A percentile compares a stretch with the other conserved stretches of the same genome.
These are phyloP conservation scores for Silybum marianum DNA, from an alignment of 129 eudicot genomes.

Conservation along the genomic window DNA sequence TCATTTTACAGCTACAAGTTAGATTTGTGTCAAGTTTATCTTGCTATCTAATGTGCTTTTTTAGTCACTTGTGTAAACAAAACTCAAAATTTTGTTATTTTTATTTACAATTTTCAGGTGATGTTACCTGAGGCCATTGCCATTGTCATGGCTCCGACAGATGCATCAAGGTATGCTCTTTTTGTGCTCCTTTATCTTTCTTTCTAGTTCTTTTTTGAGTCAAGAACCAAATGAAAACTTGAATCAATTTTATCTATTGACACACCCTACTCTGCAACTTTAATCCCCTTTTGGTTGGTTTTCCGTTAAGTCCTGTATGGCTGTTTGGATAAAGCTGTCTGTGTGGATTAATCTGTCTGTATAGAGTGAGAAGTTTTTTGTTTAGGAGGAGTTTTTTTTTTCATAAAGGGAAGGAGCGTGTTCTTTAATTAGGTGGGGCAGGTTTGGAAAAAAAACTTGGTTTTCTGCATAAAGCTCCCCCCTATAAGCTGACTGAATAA, in stretches of 20 bases:
- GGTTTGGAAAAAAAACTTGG: no score
- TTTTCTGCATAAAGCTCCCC: no score
- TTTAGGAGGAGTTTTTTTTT: no score
- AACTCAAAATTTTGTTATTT: neutral
- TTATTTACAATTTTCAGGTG: conserved; percentile 38
- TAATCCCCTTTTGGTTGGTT: neutral
- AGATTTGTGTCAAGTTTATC: neutral
- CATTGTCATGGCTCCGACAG: conserved; percentile 81
- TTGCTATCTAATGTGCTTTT: neutral
- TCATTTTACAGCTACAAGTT: neutral
- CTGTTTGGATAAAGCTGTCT: no score
- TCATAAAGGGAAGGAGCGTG: no score
- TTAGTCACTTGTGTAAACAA: neutral
- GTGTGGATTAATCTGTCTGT: no score
- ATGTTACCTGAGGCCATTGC: conserved; percentile 92
- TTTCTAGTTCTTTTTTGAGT: neutral
- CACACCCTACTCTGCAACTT: neutral
- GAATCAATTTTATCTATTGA: neutral
- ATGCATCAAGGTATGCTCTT: conserved; percentile 52
- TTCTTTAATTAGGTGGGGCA: no score
- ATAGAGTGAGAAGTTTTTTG: no score
- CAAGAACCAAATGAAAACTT: neutral
- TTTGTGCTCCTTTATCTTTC: neutral
- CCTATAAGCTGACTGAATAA: no score
- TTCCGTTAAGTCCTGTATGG: no score